Percentiles rank a stretch among this genome's conserved stretches.
Conservation (phyloP, 495 filamentous ascomycete genomes). For the Trichoderma erinaceum region DNA sequence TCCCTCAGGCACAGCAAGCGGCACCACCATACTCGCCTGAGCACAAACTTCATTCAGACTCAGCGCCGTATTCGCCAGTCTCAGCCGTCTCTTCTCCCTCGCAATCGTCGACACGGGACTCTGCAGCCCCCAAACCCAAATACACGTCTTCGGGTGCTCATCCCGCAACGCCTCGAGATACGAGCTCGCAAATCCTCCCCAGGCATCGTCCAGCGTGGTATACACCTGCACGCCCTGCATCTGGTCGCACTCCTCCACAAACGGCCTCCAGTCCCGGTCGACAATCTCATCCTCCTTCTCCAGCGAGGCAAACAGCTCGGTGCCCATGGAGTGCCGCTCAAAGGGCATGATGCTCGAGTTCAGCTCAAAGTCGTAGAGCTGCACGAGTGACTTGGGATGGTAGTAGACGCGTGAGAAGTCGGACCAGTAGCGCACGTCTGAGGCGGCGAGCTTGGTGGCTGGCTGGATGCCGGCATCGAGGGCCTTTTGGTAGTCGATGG, state of each 20-base stretch:
- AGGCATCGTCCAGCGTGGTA: slow-evolving; percentile 76
- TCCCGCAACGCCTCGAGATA: slow-evolving; percentile 81
- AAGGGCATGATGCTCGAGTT: slow-evolving; percentile 73
- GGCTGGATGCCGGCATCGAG: slow-evolving; percentile 65
- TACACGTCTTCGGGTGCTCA: slow-evolving; percentile 78
- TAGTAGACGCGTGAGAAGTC: slow-evolving; percentile 89
- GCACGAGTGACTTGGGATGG: slow-evolving; percentile 82
- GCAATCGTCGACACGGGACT: background rate
- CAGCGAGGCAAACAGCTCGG: slow-evolving; percentile 73
- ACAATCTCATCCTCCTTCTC: slow-evolving; percentile 83
- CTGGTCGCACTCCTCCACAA: slow-evolving; percentile 88
- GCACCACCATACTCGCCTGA: slow-evolving; percentile 72
- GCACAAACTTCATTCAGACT: slow-evolving; percentile 60
- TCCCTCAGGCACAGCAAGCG: slow-evolving; percentile 57
- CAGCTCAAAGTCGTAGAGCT: slow-evolving; percentile 82
- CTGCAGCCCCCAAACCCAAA: slow-evolving; percentile 84
- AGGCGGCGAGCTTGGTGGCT: slow-evolving; percentile 54
- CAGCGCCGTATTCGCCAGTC: slow-evolving; percentile 62
- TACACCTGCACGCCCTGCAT: slow-evolving; percentile 84
- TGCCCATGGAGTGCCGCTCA: slow-evolving; percentile 71
- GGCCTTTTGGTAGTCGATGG: slow-evolving; percentile 67
- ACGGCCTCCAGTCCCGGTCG: slow-evolving; percentile 79
- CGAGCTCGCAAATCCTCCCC: slow-evolving; percentile 77
- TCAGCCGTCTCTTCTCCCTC: slow-evolving; percentile 36
- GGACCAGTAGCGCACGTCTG: slow-evolving; percentile 85